Percentiles rank a stretch among this genome's conserved stretches.
Evolutionary conservation across 768 basidiomycete species (phyloP).

Genomic region (Russula sp.): DNA sequence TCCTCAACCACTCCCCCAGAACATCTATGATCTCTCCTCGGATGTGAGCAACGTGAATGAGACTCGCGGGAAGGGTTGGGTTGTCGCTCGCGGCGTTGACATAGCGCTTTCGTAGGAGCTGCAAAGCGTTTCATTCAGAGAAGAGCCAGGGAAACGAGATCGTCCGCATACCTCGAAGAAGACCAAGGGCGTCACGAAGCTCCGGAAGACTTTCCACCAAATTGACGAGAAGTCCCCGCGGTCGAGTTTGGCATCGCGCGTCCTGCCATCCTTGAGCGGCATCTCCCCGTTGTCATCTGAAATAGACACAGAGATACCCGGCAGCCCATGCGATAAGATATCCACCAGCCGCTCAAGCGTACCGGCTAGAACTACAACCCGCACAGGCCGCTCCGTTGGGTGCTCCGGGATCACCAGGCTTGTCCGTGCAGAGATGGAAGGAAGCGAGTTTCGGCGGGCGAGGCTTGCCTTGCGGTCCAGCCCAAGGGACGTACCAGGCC

Average conservation of each 20-base stretch:
- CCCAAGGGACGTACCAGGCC: slow-evolving; percentile 58
- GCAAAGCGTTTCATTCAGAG: slow-evolving; percentile 14
- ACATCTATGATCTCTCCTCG: slow-evolving; percentile 61
- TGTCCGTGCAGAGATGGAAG: slow-evolving; percentile 61
- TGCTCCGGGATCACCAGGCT: slow-evolving; percentile 55
- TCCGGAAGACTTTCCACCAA: slow-evolving; percentile 83
- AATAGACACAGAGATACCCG: slow-evolving; percentile 70
- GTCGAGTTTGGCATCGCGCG: slow-evolving; percentile 67
- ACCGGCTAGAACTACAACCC: slow-evolving; percentile 74
- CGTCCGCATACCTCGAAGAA: slow-evolving; percentile 68
- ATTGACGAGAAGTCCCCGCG: slow-evolving; percentile 63
- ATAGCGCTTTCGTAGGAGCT: slow-evolving; percentile 77
- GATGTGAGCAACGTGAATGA: slow-evolving; percentile 44
- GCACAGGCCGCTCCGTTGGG: slow-evolving; percentile 63
- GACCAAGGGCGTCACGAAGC: slow-evolving; percentile 72
- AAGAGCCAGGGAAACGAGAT: neutral
- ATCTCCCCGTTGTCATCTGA: slow-evolving; percentile 87
- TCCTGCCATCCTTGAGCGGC: slow-evolving; percentile 66
- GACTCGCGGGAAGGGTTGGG: slow-evolving; percentile 39
- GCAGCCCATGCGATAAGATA: slow-evolving; percentile 70
- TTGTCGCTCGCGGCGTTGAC: slow-evolving; percentile 43
- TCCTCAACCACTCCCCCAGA: slow-evolving; percentile 64
- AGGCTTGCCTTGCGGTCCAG: slow-evolving; percentile 74
- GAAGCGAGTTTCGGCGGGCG: slow-evolving; percentile 70
- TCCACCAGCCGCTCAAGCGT: slow-evolving; percentile 69